Evolutionary conservation across 1,284 basidiomycete species (phyloP), one percentile per base, ranked within the genome.

Genomic region (Austroboletus novae-zelandiae): DNA sequence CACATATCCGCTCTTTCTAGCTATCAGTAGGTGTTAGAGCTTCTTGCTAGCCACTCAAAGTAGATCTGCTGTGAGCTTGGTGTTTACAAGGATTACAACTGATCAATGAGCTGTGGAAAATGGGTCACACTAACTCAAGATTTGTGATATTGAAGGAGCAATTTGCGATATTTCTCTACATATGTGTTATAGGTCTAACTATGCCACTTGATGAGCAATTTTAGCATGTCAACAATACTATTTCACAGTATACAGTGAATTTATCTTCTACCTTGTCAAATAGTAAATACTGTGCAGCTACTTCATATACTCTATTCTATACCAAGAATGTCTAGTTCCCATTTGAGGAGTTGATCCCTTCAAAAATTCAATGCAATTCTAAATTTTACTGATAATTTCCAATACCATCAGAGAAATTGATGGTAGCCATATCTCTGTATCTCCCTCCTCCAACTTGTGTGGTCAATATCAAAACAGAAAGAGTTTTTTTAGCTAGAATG

Each of bases 401-500:
- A 20, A 54, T 45, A 40, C 45, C 4, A 36, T 54, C 23, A 40
- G 44, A 11, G 51, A 37, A 1, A 30, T 52, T 13, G 37, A 52
- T 32, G 39, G 47, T 15, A 48, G 34, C 13, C 52, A 53, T 20
- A 47, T 50, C 5, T 20, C 40, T 5, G 18, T n/a, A 3, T 7
- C 46, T 9, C 15, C 40, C 4, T 14, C 37, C 11, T 11, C 25
- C 4, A 4, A 18, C 34, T 4, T 17, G 11, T 9, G 2, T 5
- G 1, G 20, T 3, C 15, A 15, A 3, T 48, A 34, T 34, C 50
- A 55, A 4, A 63, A 66, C 43, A 40, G 53, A 4, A 66, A 68
- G 37, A 64, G 65, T 7, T 42, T 48, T 14, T 30, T 65, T 1
- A 55, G 58, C 4, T 61, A 66, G 43, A 69, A 69, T 42, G 48